Evolutionary conservation across 768 basidiomycete genomes (phyloP), one percentile per base, ranked within the genome.

Genomic region (Imleria badia): DNA sequence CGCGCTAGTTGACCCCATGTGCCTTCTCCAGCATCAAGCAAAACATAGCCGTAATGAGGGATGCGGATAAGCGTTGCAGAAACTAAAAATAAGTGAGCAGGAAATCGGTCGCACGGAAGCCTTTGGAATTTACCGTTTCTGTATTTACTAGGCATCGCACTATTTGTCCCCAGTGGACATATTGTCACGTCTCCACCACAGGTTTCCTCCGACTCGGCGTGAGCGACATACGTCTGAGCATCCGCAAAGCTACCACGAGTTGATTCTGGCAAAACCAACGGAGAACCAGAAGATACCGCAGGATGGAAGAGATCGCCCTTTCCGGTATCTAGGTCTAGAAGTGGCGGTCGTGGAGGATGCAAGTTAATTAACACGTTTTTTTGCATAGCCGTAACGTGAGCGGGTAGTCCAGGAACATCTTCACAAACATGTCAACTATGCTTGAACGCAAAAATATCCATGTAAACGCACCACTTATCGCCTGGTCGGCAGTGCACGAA

Each of bases 21-120:
- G 1, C 94, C 94, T 73, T 98, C 96, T 0, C 96, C 96, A 0
- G 81, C 81, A 59, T 98, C 96, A 3, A 98, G 78, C n/a, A 98
- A 73, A 33, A 97, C 72, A 56, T 81, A 84, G 1, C 91, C 91
- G 51, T 77, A 76, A 1, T 74, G 71, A 0, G 95, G 94, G 34
- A 95, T 84, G 45, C 79, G 78, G 7, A 98, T 73, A 6, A 95
- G 77, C 0, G 89, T 94, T 1, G 86, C 79, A 15, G 89, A 89
- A 3, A 90, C 89, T 90, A 44, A 8, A 38, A 23, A 41, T 15
- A n/a, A 5, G 4, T 60, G 19, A 61, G 54, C 38, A 2, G n/a
- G 15, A 30, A 17, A n/a, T 44, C 20, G 6, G 2, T 15, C 7
- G 3, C 8, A 36, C 20, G 15, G 19, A 31, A 38, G 54, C 35